Conservation (phyloP, 495 filamentous ascomycete species). For the Talaromyces adpressus region DNA sequence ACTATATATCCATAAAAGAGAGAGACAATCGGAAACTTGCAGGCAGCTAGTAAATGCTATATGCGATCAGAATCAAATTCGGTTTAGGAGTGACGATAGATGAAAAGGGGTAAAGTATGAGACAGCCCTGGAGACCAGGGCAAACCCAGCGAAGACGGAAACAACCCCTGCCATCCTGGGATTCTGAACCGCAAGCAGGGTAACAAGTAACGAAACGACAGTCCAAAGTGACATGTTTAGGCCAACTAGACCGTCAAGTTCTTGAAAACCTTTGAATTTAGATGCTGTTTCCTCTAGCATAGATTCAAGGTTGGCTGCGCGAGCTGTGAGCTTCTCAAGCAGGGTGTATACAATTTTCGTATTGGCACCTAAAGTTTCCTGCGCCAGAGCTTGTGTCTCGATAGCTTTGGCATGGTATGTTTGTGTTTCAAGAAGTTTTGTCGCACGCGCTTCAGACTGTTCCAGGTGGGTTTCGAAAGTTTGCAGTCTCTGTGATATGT, state of each 20-base stretch:
- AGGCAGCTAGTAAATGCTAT: not conserved
- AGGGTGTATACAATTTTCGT: conserved; percentile 31
- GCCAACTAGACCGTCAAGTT: conserved; percentile 15
- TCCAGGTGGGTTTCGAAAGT: conserved; percentile 28
- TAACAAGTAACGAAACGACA: conserved; percentile 17
- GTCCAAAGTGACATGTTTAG: conserved; percentile 18
- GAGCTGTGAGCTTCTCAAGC: conserved; percentile 27
- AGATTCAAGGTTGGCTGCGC: conserved; percentile 33
- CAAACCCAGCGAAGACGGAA: not conserved
- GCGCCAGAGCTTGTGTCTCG: conserved; percentile 23
- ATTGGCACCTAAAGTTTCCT: conserved; percentile 26
- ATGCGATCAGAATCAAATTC: not conserved
- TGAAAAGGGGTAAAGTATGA: not conserved
- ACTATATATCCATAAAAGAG: not conserved
- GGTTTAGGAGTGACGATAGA: not conserved
- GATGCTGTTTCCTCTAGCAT: conserved; percentile 32
- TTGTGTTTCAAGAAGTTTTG: conserved; percentile 30
- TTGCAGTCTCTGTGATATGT: conserved; percentile 21
- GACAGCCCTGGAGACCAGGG: not conserved
- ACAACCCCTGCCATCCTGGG: conserved; percentile 7
- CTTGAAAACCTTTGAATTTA: conserved; percentile 24
- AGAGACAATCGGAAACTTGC: not conserved
- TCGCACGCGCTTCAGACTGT: conserved; percentile 26
- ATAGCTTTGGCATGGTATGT: conserved; percentile 27
- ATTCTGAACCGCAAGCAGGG: conserved; percentile 20